These are phyloP conservation scores for Mercurialis annua DNA, from an alignment of 345 rosid species.

Conservation along the genomic window DNA sequence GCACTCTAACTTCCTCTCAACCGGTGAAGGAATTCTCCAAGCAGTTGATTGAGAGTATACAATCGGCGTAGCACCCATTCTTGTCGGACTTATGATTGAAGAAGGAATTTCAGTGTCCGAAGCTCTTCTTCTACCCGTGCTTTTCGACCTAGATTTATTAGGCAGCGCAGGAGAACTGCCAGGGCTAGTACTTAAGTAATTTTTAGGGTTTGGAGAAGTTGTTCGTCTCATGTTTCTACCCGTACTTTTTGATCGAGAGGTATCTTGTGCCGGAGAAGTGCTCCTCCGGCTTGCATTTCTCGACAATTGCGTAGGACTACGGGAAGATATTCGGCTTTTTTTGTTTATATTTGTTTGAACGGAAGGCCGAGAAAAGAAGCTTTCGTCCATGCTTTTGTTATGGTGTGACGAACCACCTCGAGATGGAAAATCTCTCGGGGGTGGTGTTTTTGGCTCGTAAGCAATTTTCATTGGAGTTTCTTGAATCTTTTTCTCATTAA, in stretches of 20 bases:
- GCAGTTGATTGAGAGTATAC: constrained; percentile 67
- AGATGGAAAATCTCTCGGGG: constrained; percentile 2
- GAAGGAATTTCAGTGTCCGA: constrained; percentile 10
- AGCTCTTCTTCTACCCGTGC: constrained; percentile 3
- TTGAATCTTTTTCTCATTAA: constrained; percentile 18
- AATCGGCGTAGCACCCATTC: constrained; percentile 47
- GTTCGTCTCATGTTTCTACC: too few relatives aligned
- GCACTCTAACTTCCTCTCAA: constrained; percentile 67
- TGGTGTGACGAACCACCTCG: neutral
- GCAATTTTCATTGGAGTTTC: constrained; percentile 24
- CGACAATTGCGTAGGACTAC: constrained; percentile 39
- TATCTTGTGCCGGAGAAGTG: constrained; percentile 15
- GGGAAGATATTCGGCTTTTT: constrained; percentile 47
- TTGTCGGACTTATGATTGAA: constrained; percentile 40
- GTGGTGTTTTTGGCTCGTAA: constrained; percentile 26
- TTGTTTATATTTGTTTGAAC: constrained; percentile 30
- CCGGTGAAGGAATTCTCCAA: constrained; percentile 50
- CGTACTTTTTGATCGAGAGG: constrained; percentile 10
- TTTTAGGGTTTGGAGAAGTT: too few relatives aligned
- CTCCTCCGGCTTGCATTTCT: constrained; percentile 20
- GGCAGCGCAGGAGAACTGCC: too few relatives aligned
- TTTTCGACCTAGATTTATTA: constrained; percentile 17
- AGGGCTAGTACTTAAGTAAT: too few relatives aligned
- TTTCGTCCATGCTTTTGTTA: constrained; percentile 42
- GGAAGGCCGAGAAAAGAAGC: constrained; percentile 39